Base-by-base conservation (phyloP, 331 rosid species). In the Pyrus hybrid region DNA sequence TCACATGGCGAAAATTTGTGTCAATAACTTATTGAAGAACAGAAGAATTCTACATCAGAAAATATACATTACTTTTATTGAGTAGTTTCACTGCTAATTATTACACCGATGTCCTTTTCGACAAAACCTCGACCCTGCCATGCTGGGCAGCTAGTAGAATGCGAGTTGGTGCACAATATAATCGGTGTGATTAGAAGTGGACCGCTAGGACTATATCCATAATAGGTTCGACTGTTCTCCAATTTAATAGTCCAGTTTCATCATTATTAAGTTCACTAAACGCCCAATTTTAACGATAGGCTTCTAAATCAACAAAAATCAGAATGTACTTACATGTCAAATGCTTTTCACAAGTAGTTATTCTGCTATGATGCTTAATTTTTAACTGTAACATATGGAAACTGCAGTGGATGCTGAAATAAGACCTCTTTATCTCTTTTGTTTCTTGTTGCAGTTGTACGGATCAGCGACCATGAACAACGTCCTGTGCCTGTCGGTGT, bases 381-480 rank as follows among this genome's bases (percentile, higher is more conserved):
- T 61, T 61, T 61, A 7, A 13, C 18, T 17, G 16, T 16, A 61
- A 61, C 35, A 3, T 63, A 8, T 63, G 68, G 51, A 28, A 56
- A n/a, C 32, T 56, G 26, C 18, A 16, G 9, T 56, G 33, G 2
- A 16, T 71, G 29, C 28, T 12, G 64, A 53, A 29, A 51, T 53
- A 13, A 20, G 49, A 51, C 45, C 5, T 71, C n/a, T n/a, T 70
- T 20, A 9, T 3, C 30, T 47, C 23, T 76, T 37, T 58, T 74
- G 22, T 21, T 64, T 82, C 33, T 45, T 74, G 37, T 57, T 81
- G 94, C 90, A 95, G 99, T 35, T 95, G 49, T 95, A 90, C 66
- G 99, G 99, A 47, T 91, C 97, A 47, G 99, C 77, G 26, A 90
- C 99, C n/a, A 95, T 91, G 98, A 95, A 91, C 66, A 95, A 95